Evolutionary conservation across 257 asterid genomes (phyloP).

Genomic region (Sherardia arvensis): DNA sequence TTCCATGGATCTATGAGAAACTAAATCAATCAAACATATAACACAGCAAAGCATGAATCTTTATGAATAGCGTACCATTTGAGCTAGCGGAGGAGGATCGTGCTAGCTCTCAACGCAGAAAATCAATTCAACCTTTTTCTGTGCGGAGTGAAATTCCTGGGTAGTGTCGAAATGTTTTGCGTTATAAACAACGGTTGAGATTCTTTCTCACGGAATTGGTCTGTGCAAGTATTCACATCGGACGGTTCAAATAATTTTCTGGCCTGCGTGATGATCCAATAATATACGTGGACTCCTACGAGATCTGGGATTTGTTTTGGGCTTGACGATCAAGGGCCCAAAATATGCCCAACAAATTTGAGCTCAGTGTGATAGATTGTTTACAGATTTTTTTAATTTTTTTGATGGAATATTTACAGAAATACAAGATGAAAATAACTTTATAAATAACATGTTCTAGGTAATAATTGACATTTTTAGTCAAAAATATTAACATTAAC

Average conservation of each 20-base stretch:
- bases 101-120: conserved; percentile 12
- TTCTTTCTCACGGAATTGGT: not conserved
- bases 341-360: not conserved
- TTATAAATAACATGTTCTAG: no score
- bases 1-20: conserved; percentile 1
- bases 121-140: not conserved
- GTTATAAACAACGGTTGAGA: conserved; percentile 19
- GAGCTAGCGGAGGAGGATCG: conserved; percentile 19
- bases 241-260: conserved; percentile 13
- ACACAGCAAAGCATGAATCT: not conserved
- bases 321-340: not conserved
- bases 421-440: no score
- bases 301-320: not conserved
- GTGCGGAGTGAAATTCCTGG: not conserved
- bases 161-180: not conserved
- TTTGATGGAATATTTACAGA: no score
- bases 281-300: conserved; percentile 26
- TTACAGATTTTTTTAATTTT: no score
- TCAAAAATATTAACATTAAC: no score
- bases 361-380: no score
- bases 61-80: conserved; percentile 27
- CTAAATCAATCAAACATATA: not conserved
- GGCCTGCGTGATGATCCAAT: conserved; percentile 11
- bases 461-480: no score
- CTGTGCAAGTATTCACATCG: conserved; percentile 12